These are phyloP conservation scores for Boletus rufocinnamomeus DNA, from an alignment of 768 basidiomycete genomes.

Conservation along the genomic window DNA sequence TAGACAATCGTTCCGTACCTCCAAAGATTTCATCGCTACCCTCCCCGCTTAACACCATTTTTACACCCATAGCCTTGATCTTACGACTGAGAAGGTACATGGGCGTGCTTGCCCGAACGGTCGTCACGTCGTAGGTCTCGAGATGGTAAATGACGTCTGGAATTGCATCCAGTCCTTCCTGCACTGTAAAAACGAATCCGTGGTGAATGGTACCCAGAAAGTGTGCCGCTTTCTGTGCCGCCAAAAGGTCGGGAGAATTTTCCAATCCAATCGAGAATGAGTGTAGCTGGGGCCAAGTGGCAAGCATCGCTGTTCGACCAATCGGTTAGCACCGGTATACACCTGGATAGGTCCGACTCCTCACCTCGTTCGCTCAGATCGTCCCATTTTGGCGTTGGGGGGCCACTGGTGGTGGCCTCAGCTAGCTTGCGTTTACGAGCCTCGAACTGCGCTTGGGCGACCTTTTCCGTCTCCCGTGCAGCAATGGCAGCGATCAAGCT, in stretches of 20 bases:
- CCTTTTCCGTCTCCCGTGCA: constrained; percentile 90
- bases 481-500: constrained; percentile 96
- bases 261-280: constrained; percentile 97
- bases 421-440: constrained; percentile 61
- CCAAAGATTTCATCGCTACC: constrained; percentile 98
- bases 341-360: constrained; percentile 8
- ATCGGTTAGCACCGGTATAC: constrained; percentile 1
- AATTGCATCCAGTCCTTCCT: constrained; percentile 96
- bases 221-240: constrained; percentile 90
- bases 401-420: constrained; percentile 55
- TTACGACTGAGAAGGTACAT: constrained; percentile 99
- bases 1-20: constrained; percentile 49
- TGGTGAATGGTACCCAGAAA: constrained; percentile 95
- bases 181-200: constrained; percentile 96
- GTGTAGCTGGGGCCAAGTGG: constrained; percentile 93
- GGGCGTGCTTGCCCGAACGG: constrained; percentile 94
- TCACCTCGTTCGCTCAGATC: constrained; percentile 57
- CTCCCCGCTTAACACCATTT: constrained; percentile 98
- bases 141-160: constrained; percentile 98
- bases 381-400: constrained; percentile 50
- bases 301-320: constrained; percentile 57
- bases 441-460: constrained; percentile 77
- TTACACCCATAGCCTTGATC: constrained; percentile 99
- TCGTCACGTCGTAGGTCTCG: constrained; percentile 99
- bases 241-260: constrained; percentile 92